Evolutionary conservation across 2,329 filamentous ascomycete genomes (phyloP), one percentile per base, ranked within the genome.

Genomic region (Rhexocercosporidium sp.): DNA sequence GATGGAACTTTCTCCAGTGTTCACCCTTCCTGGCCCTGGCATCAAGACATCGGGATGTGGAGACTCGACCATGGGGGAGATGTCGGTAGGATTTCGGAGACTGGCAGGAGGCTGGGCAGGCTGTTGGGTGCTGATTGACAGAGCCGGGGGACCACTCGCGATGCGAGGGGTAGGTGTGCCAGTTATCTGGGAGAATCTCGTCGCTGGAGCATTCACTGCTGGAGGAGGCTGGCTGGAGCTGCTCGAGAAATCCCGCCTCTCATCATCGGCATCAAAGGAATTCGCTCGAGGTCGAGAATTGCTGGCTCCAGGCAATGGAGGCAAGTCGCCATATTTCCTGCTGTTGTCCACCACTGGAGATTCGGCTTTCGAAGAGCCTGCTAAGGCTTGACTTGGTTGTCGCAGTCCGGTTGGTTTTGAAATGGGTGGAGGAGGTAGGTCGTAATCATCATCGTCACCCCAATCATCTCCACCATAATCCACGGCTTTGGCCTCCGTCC

Each of bases 381-480:
- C 72, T 53, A 75, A 63, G 11, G 69, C 75, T 66, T 80, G 78
- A 34, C 79, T 78, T 65, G 77, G 75, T 69, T 85, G 83, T 68
- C 83, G 79, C 59, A 82, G 71, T 25, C 80, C 81, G 18, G 80
- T 80, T 12, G 79, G 78, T 65, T 77, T 78, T n/a, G 78, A 72
- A 1, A 78, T 64, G 22, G 80, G 73, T 14, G 82, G 80, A 59
- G 81, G 79, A 29, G 80, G 79, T 59, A 82, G 80, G 63, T 88
- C 81, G 37, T 89, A 86, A n/a, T 88, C 86, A 66, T 88, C 86
- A 9, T 90, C 87, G 41, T 90, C 88, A 41, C 93, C 95, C 94
- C 95, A 97, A 76, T 97, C 95, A 75, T 96, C 94, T 70, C 94
- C 95, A 75, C 95, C 94, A 76, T 98, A 98, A 76, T 88, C 92